phyloP scores from a whole-genome alignment of 139 green algal genomes.

The Chlorella sorokiniana region DNA sequence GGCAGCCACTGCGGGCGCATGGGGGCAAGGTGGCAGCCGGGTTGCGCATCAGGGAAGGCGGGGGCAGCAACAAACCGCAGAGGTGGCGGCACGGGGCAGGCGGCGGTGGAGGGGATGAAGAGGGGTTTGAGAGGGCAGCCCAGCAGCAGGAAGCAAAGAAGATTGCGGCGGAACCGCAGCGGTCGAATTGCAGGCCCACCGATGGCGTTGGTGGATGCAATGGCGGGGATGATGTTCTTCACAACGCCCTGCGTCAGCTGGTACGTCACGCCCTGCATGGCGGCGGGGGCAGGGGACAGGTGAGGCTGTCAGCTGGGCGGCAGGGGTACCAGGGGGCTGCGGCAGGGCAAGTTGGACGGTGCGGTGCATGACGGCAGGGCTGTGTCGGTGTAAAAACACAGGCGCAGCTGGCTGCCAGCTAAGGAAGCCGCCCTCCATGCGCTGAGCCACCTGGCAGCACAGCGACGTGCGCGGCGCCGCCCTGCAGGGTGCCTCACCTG shows the following conservation, averaged over 20 bases:
- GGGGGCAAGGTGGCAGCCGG: neutral
- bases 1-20: constrained; percentile 66
- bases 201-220: constrained; percentile 98
- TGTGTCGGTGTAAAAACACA: neutral
- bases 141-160: too few relatives aligned
- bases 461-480: neutral
- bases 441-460: neutral
- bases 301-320: neutral
- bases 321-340: neutral
- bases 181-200: too few relatives aligned
- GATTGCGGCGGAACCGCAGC: too few relatives aligned
- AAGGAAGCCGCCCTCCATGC: too few relatives aligned
- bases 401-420: neutral
- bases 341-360: neutral
- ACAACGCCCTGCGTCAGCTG: constrained; percentile 93
- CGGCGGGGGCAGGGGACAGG: neutral
- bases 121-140: too few relatives aligned
- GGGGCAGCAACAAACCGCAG: neutral
- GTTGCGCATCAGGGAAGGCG: neutral
- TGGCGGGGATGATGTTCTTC: constrained; percentile 99
- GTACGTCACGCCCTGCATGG: constrained; percentile 78
- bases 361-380: neutral
- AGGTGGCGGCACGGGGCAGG: too few relatives aligned
- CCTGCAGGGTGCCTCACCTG: constrained; percentile 60
- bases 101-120: neutral